phyloP scores from a whole-genome alignment of 805 yeast genomes.

The Maudiozyma bulderi region DNA sequence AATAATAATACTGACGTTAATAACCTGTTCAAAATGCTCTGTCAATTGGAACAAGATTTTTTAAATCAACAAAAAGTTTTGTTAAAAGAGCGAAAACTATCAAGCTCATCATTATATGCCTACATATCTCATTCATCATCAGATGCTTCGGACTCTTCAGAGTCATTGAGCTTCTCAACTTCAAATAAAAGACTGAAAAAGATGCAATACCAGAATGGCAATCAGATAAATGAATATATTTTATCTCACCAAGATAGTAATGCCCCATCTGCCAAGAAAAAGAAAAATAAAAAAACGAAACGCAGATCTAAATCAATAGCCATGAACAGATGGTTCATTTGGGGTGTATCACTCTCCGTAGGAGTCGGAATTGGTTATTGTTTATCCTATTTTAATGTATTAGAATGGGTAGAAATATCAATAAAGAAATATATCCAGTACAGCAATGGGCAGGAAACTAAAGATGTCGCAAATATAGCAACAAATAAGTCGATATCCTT shows the following conservation, averaged over 20 bases:
- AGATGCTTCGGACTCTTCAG: not conserved
- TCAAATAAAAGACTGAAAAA: not conserved
- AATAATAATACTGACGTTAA: conserved; percentile 17
- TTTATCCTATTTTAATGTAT: conserved; percentile 15
- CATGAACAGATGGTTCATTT: conserved; percentile 7
- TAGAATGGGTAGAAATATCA: not conserved
- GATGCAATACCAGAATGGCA: not conserved
- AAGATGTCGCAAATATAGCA: not conserved
- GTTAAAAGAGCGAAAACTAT: conserved; percentile 4
- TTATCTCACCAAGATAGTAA: not conserved
- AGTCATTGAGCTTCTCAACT: not conserved
- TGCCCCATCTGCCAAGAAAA: not conserved
- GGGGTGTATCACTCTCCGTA: conserved; percentile 23
- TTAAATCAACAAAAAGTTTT: not conserved
- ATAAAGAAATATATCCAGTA: not conserved
- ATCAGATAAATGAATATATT: not conserved
- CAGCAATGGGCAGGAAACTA: not conserved
- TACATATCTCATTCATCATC: not conserved
- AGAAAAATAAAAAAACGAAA: not conserved
- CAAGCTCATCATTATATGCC: not conserved
- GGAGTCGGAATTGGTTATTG: conserved; percentile 27
- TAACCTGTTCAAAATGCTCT: conserved; percentile 9
- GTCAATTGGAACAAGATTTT: not conserved
- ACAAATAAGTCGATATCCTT: not conserved
- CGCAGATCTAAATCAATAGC: not conserved